Evolutionary conservation across 1,284 basidiomycete genomes (phyloP).

Genomic region (Apiotrichum sp.): DNA sequence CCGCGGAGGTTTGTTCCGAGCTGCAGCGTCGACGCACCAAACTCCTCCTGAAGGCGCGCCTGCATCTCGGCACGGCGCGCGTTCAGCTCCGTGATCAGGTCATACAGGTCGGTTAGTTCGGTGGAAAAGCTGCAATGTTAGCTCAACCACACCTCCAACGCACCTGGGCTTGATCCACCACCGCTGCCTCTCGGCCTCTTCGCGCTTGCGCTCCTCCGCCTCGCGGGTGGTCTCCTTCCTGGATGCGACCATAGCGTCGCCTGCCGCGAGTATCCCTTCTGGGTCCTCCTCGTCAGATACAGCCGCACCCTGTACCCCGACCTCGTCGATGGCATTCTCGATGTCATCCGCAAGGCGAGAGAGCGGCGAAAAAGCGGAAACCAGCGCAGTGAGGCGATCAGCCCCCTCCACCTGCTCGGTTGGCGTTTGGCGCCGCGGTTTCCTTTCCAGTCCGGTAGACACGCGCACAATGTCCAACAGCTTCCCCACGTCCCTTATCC

Average conservation of each 20-base stretch:
- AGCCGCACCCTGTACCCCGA: constrained; percentile 20
- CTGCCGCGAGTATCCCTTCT: constrained; percentile 18
- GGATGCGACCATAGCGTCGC: constrained; percentile 13
- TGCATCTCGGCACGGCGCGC: constrained; percentile 27
- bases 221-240: constrained; percentile 16
- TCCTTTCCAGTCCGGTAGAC: not conserved
- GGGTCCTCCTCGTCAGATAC: constrained; percentile 16
- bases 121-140: constrained; percentile 58
- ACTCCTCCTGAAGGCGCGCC: constrained; percentile 40
- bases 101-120: constrained; percentile 56
- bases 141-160: constrained; percentile 19
- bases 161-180: constrained; percentile 71
- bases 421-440: constrained; percentile 1
- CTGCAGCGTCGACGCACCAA: constrained; percentile 48
- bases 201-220: constrained; percentile 19
- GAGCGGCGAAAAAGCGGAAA: constrained; percentile 57
- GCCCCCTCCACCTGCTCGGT: constrained; percentile 12
- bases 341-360: constrained; percentile 58
- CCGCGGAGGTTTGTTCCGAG: constrained; percentile 5
- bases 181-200: constrained; percentile 27
- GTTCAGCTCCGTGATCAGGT: constrained; percentile 16
- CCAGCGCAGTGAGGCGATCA: constrained; percentile 48
- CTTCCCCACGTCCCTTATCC: constrained; percentile 30
- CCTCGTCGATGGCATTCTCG: constrained; percentile 53
- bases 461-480: constrained; percentile 21